Conservation (phyloP, 768 basidiomycete genomes). For the Xerocomellus intermedius region DNA sequence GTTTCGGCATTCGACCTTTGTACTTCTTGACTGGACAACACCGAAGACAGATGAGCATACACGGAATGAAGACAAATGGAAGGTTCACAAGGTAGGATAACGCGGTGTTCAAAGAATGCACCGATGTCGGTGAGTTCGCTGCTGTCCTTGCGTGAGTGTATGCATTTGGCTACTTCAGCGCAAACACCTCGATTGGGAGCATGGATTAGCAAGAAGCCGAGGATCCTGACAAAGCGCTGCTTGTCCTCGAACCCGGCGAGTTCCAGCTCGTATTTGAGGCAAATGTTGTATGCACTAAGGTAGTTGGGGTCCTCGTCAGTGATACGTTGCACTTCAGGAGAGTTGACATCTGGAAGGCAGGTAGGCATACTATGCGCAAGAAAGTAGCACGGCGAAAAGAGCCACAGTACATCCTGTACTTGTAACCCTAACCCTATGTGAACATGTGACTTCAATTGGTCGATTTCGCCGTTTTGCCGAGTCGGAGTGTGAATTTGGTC, state of each 20-base stretch:
- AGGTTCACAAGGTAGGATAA: constrained; percentile 6
- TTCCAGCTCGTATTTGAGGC: background rate
- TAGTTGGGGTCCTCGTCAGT: background rate
- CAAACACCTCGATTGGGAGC: background rate
- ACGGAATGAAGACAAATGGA: background rate
- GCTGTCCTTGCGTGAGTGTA: background rate
- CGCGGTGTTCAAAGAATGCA: background rate
- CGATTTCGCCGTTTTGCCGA: too few species aligned
- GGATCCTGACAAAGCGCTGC: background rate
- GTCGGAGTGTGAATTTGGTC: too few species aligned
- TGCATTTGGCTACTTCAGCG: constrained; percentile 1
- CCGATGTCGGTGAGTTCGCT: background rate
- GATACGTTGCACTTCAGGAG: background rate
- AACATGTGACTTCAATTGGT: too few species aligned
- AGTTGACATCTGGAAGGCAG: background rate
- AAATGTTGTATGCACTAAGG: background rate
- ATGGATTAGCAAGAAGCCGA: constrained; percentile 9
- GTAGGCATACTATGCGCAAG: background rate
- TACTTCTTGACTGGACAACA: constrained; percentile 10
- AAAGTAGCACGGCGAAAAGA: too few species aligned
- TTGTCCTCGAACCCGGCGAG: background rate
- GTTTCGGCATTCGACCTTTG: constrained; percentile 21
- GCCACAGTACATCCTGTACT: too few species aligned
- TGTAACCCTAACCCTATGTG: too few species aligned
- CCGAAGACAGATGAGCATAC: background rate